Base-by-base conservation (phyloP, 768 basidiomycete genomes). In the Gautieria morchelliformis region DNA sequence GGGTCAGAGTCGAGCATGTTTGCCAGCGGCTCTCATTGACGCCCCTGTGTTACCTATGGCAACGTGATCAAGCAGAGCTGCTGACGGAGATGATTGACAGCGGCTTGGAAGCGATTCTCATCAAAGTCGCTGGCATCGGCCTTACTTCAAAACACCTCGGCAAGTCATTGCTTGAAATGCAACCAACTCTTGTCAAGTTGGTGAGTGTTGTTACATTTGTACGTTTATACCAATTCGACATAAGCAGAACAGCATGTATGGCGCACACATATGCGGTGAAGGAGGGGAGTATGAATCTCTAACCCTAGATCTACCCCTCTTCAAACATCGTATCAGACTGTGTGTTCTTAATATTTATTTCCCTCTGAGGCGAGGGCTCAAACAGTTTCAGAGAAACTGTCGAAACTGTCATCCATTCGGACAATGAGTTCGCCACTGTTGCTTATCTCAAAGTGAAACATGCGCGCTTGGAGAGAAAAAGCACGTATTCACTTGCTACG, bases 281-380 rank as follows among this genome's bases (percentile, higher is more conserved):
- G 96, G 96, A 1, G 96, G 96, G 2, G 96, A 99, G 72, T 99
- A 97, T 69, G 96, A 99, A 68, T 90, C 87, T 0, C 74, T 98
- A 58, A 97, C 95, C 1, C 73, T 93, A 12, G 90, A 96, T 62
- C 89, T 87, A 60, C 90, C 94, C 0, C 65, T 95, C 12, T 98
- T 94, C 79, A 89, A 90, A 62, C 77, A 78, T 40, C 75, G 78
- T 10, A 85, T 99, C 37, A 67, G 72, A 7, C 67, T 97, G 84
- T 91, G 12, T 35, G 9, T 41, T 52, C 33, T 41, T 41, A 11
- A 27, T 4, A 2, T 1, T 27, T 44, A 12, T 22, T 30, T 27
- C 5, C 27, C 27, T 27, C 2, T 37, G 35, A 32, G 20, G 22
- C 49, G 7, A 3, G 52, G 11, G 57, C 27, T 60, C 44, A 58